Base-by-base conservation (phyloP, 2,329 filamentous ascomycete genomes). In the Xylariomycetidae sp. region DNA sequence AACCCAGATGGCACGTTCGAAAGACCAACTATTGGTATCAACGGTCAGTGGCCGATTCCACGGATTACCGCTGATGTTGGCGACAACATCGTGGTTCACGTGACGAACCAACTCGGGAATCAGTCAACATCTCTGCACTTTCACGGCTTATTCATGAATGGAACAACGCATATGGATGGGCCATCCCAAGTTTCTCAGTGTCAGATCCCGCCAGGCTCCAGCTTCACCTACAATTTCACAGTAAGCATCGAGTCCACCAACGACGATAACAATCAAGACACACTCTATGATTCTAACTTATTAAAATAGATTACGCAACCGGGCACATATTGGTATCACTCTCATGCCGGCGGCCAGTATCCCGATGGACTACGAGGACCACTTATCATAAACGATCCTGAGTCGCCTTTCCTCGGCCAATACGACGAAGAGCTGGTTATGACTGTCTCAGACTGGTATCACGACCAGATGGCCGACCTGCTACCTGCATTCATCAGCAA, bases 301-400 rank as follows among this genome's bases (percentile, higher is more conserved):
- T 13, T 16, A 6, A 23, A 71, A n/a, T n/a, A n/a, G 81, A 56
- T 72, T 34, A 52, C 77, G 30, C 82, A 86, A 62, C 70, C 80
- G 0, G 85, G 84, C 17, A 85, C 82, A 1, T 88, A 86, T 57
- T 88, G 84, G 85, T 89, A 88, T 46, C 82, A 87, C 54, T 82
- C 78, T 4, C 82, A 87, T 51, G 69, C 70, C 15, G 67, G 69
- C 41, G 78, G 72, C 16, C 81, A 85, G 53, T 86, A 85, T 42
- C 80, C 82, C 2, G 82, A 87, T 53, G 82, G 82, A 9, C 64
- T 85, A 5, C 69, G 81, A 15, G 80, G 71, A 0, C 70, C 80
- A 1, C 58, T 85, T 19, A 72, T 85, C 34, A 64, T 85, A 14
- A 74, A 83, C 31, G 81, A 86, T 49, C 70, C 70, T 2, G 53